Conservation (phyloP, 805 yeast species). For the Cyberlindnera xishuangbannaensis region DNA sequence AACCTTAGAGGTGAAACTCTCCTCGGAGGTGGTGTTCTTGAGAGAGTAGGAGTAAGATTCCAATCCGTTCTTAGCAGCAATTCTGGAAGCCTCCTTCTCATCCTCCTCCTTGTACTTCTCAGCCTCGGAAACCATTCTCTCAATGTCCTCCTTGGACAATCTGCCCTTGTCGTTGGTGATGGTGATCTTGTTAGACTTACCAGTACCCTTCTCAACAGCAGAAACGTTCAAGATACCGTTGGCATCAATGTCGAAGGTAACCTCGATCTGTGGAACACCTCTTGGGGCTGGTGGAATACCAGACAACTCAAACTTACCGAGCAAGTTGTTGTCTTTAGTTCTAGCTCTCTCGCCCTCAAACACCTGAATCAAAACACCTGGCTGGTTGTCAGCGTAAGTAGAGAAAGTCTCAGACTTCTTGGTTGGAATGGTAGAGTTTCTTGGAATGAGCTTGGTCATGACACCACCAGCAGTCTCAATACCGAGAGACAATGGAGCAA, state of each 20-base stretch:
- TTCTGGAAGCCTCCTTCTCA: constrained; percentile 89
- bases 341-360: constrained; percentile 97
- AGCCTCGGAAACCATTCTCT: constrained; percentile 96
- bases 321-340: constrained; percentile 91
- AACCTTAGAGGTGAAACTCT: constrained; percentile 74
- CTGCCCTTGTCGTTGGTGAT: constrained; percentile 99
- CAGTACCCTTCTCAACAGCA: constrained; percentile 97
- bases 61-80: constrained; percentile 89
- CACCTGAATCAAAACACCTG: constrained; percentile 96
- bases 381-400: constrained; percentile 96
- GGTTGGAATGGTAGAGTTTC: constrained; percentile 96
- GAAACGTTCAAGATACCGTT: constrained; percentile 96
- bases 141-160: constrained; percentile 94
- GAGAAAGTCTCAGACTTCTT: constrained; percentile 96
- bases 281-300: constrained; percentile 99
- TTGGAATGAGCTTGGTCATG: constrained; percentile 95
- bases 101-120: constrained; percentile 97
- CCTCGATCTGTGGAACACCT: constrained; percentile 98
- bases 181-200: constrained; percentile 94
- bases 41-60: constrained; percentile 94
- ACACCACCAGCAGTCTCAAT: constrained; percentile 99
- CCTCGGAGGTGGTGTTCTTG: constrained; percentile 75
- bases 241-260: constrained; percentile 94
- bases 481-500: constrained; percentile 95
- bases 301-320: constrained; percentile 93